These are phyloP conservation scores for Pelargonium nanum DNA, from an alignment of 345 rosid genomes.

Conservation along the genomic window DNA sequence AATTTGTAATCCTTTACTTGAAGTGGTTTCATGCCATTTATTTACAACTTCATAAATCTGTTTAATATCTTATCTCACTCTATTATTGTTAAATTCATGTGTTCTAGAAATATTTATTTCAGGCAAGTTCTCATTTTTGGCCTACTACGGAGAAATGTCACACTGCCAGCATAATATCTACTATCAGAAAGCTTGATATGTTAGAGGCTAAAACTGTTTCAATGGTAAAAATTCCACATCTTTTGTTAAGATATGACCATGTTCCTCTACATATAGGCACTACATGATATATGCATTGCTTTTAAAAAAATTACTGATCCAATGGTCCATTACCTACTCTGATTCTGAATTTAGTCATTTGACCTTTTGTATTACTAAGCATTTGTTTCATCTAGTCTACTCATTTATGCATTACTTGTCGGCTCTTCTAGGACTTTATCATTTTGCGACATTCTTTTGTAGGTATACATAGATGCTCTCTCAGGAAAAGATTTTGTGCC, in stretches of 20 bases:
- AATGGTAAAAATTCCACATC: slow-evolving; percentile 32
- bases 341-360: no score
- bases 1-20: not conserved
- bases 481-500: slow-evolving; percentile 26
- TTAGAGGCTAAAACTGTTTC: slow-evolving; percentile 26
- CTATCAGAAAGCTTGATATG: slow-evolving; percentile 38
- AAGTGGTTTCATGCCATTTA: not conserved
- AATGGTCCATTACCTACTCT: no score
- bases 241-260: not conserved
- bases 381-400: no score
- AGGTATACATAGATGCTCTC: slow-evolving; percentile 43
- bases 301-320: no score
- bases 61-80: not conserved
- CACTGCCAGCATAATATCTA: slow-evolving; percentile 28
- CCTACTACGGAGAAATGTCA: slow-evolving; percentile 33
- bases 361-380: no score
- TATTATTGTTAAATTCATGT: not conserved
- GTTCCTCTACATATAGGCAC: not conserved
- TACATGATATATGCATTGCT: not conserved
- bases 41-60: not conserved
- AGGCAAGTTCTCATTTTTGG: slow-evolving; percentile 45
- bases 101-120: slow-evolving; percentile 4
- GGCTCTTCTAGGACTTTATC: no score
- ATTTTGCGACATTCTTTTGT: slow-evolving; percentile 8
- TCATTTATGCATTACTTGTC: no score